Conservation (phyloP, 306 rosid genomes). For the Vigna mungo region DNA sequence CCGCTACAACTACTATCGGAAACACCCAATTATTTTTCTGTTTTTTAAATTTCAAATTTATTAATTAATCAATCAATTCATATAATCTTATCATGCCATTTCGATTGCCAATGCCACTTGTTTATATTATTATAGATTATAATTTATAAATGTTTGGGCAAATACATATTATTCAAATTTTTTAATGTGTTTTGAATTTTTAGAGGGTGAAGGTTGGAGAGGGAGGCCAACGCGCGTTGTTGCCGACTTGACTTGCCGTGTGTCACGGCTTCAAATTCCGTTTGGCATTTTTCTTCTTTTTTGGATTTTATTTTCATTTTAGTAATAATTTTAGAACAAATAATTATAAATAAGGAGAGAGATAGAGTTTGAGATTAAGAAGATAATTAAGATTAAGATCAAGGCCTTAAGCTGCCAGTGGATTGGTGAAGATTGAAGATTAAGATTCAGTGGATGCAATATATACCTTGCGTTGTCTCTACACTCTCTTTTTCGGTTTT, state of each 20-base stretch:
- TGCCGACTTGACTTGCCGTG: constrained; percentile 42
- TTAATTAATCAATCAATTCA: neutral
- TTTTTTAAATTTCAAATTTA: neutral
- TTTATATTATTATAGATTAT: neutral
- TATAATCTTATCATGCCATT: too few species aligned
- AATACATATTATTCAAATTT: neutral
- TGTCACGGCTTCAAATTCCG: constrained; percentile 45
- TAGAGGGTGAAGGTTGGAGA: neutral
- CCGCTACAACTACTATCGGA: constrained; percentile 45
- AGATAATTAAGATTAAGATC: constrained; percentile 10
- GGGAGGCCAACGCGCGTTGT: constrained; percentile 9
- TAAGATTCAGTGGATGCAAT: neutral
- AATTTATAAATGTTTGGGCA: neutral
- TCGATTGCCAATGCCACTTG: neutral
- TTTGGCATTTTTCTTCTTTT: constrained; percentile 27
- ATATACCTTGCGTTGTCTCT: constrained; percentile 45
- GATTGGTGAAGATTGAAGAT: neutral
- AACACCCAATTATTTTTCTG: neutral
- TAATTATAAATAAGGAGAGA: neutral
- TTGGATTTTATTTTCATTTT: neutral
- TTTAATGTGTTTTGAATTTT: neutral
- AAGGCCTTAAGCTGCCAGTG: neutral
- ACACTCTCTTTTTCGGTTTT: constrained; percentile 16
- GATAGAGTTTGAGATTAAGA: neutral
- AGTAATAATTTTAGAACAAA: neutral